These are phyloP conservation scores for Coemansia pectinata DNA, from an alignment of 192 early-diverging fungal genomes.

Conservation along the genomic window DNA sequence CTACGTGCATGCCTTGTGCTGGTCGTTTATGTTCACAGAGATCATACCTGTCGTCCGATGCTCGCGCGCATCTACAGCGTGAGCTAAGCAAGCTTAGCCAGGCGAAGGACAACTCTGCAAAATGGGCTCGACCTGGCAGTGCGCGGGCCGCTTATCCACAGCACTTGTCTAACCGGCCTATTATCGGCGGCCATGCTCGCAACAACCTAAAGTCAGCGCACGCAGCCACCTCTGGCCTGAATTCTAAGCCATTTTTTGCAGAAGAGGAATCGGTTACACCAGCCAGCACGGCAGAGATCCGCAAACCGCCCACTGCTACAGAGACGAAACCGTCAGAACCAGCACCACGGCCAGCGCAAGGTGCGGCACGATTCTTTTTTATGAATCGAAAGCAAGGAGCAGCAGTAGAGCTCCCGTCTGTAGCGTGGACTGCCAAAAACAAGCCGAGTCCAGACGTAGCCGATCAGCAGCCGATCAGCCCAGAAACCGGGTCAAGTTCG, in stretches of 20 bases:
- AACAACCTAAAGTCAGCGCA: slow-evolving; percentile 23
- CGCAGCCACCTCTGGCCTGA: neutral
- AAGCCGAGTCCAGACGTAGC: neutral
- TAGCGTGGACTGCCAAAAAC: neutral
- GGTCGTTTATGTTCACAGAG: neutral
- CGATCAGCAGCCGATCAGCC: neutral
- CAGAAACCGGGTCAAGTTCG: neutral
- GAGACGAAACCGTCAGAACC: neutral
- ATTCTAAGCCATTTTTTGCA: slow-evolving; percentile 20
- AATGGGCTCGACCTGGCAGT: neutral
- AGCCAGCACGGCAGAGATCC: neutral
- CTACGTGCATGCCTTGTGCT: neutral
- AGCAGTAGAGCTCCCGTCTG: slow-evolving; percentile 11
- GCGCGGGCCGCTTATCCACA: neutral
- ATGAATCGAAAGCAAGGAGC: slow-evolving; percentile 6
- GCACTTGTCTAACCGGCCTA: slow-evolving; percentile 1
- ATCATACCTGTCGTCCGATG: neutral
- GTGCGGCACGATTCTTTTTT: slow-evolving; percentile 15
- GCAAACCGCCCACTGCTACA: neutral
- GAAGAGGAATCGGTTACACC: slow-evolving; percentile 8
- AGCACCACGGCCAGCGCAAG: neutral
- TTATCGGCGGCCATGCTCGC: slow-evolving; percentile 27
- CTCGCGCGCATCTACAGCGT: neutral
- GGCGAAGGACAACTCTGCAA: neutral
- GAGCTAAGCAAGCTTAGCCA: slow-evolving; percentile 1